Conservation (phyloP, 164 flowering plant species). For the Liquidambar formosana region DNA sequence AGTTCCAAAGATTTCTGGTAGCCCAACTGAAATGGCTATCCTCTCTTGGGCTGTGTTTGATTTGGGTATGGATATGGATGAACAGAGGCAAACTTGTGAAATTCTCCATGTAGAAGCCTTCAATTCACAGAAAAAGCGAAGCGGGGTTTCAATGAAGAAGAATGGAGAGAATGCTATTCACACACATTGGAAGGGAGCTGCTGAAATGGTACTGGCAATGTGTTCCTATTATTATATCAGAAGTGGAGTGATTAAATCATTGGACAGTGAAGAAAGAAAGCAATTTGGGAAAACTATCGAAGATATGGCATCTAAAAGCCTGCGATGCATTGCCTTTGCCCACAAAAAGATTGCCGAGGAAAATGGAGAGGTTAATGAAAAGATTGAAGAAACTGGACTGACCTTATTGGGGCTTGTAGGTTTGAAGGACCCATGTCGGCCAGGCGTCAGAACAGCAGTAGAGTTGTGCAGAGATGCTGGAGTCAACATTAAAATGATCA, state of each 20-base stretch:
- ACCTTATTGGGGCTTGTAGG: conserved; percentile 35
- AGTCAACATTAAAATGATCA: conserved; percentile 41
- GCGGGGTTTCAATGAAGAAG: conserved; percentile 23
- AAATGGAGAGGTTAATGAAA: conserved; percentile 3
- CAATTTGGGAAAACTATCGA: conserved; percentile 21
- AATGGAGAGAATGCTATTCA: neutral
- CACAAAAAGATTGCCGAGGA: conserved; percentile 12
- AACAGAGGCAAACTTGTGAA: conserved; percentile 17
- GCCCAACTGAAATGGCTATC: conserved; percentile 28
- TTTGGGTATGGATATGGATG: conserved; percentile 34
- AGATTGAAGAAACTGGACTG: conserved; percentile 22
- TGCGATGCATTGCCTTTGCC: conserved; percentile 41
- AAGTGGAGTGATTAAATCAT: conserved; percentile 8
- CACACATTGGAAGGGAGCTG: conserved; percentile 33
- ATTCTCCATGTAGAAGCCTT: conserved; percentile 40
- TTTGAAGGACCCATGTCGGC: conserved; percentile 43
- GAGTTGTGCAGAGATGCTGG: conserved; percentile 35
- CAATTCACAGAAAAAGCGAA: conserved; percentile 46
- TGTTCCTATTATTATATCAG: conserved; percentile 16
- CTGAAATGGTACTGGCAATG: conserved; percentile 26
- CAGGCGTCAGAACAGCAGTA: conserved; percentile 37
- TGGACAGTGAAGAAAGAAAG: conserved; percentile 16
- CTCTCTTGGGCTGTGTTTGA: conserved; percentile 30
- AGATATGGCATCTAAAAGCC: conserved; percentile 37
- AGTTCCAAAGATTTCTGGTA: conserved; percentile 16